phyloP scores from a whole-genome alignment of 129 eudicot genomes.

The Chrysanthemum lavandulifolium region DNA sequence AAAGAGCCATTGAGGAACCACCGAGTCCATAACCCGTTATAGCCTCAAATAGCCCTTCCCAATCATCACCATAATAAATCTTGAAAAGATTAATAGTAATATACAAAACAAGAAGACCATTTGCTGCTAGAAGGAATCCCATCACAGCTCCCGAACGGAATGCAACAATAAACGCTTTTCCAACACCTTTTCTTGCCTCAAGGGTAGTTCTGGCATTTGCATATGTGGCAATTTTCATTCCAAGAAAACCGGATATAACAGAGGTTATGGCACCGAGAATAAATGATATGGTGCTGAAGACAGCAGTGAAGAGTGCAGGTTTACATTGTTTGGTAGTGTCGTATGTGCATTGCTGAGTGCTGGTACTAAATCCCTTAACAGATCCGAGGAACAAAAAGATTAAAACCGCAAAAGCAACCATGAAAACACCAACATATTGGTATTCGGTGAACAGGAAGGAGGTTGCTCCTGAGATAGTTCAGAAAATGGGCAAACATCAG shows the following conservation, averaged over 20 bases:
- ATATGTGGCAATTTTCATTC: slow-evolving; percentile 90
- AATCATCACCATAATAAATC: slow-evolving; percentile 84
- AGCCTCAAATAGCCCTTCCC: slow-evolving; percentile 90
- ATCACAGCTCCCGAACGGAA: slow-evolving; percentile 93
- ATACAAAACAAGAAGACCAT: slow-evolving; percentile 80
- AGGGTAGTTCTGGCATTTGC: slow-evolving; percentile 93
- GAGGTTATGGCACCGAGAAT: slow-evolving; percentile 85
- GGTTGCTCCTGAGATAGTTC: slow-evolving; percentile 58
- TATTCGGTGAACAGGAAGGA: slow-evolving; percentile 81
- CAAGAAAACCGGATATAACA: slow-evolving; percentile 83
- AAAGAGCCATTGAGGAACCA: slow-evolving; percentile 90
- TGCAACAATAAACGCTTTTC: slow-evolving; percentile 80
- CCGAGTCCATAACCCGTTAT: slow-evolving; percentile 93
- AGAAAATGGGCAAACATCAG: slow-evolving; percentile 1
- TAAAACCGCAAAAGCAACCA: slow-evolving; percentile 79
- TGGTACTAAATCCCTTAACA: slow-evolving; percentile 82
- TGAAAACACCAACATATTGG: slow-evolving; percentile 86
- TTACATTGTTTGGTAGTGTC: slow-evolving; percentile 66
- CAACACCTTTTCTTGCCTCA: slow-evolving; percentile 94
- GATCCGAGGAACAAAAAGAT: slow-evolving; percentile 87
- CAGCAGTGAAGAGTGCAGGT: slow-evolving; percentile 87
- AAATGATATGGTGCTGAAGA: slow-evolving; percentile 74
- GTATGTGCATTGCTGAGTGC: slow-evolving; percentile 53
- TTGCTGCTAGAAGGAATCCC: slow-evolving; percentile 93
- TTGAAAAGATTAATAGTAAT: slow-evolving; percentile 67